phyloP scores from a whole-genome alignment of 2,329 filamentous ascomycete species.

The Cladosporium sp. region DNA sequence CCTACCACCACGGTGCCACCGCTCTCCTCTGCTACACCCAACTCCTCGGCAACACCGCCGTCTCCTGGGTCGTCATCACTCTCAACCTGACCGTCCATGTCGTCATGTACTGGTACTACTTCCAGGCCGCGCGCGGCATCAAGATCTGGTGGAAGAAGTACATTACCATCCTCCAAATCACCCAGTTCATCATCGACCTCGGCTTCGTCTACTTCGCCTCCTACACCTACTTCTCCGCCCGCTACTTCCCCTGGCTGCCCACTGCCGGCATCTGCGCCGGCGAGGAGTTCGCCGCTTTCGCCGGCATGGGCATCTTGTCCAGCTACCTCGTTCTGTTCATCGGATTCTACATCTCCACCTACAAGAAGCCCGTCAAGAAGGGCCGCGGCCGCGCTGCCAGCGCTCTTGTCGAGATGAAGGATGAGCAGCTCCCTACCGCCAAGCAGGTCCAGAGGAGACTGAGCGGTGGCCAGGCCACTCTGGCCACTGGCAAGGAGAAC shows the following conservation, averaged over 20 bases:
- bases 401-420: constrained; percentile 77
- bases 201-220: constrained; percentile 98
- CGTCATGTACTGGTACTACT: constrained; percentile 99
- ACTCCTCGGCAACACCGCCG: constrained; percentile 72
- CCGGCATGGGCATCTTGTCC: constrained; percentile 85
- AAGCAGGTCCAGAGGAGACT: constrained; percentile 49
- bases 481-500: constrained; percentile 35
- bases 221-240: constrained; percentile 96
- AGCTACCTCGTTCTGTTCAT: constrained; percentile 98
- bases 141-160: constrained; percentile 99
- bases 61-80: constrained; percentile 91
- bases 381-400: constrained; percentile 72
- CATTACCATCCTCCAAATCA: constrained; percentile 95
- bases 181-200: constrained; percentile 94
- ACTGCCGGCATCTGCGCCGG: constrained; percentile 83
- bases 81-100: constrained; percentile 94
- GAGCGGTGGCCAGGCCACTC: constrained; percentile 36
- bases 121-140: constrained; percentile 93
- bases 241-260: constrained; percentile 81
- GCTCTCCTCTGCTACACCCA: constrained; percentile 46
- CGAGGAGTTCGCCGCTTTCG: constrained; percentile 92
- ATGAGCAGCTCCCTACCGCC: constrained; percentile 58
- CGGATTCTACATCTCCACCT: constrained; percentile 96
- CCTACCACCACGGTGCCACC: constrained; percentile 96
- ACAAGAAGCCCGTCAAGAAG: constrained; percentile 79